These are phyloP conservation scores for Claviceps sorghi DNA, from an alignment of 2,329 filamentous ascomycete species.

Conservation along the genomic window DNA sequence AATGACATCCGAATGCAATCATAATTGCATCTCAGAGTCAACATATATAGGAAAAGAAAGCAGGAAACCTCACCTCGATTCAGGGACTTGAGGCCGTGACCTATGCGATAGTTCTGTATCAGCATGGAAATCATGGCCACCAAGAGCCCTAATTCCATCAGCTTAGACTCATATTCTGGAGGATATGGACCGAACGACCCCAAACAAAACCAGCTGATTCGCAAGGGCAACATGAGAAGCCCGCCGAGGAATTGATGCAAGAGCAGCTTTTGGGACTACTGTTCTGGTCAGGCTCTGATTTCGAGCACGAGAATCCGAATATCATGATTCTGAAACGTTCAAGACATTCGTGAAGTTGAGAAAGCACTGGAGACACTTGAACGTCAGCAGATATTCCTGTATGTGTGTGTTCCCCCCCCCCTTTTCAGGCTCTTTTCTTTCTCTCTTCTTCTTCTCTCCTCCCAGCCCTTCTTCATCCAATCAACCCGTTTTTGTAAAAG, in stretches of 20 bases:
- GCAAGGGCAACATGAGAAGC: background rate
- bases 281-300: conserved; percentile 13
- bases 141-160: background rate
- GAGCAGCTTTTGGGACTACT: conserved; percentile 9
- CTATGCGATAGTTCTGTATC: too few relatives aligned
- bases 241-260: too few relatives aligned
- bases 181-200: background rate
- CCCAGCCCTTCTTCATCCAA: background rate
- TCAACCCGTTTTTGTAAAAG: too few relatives aligned
- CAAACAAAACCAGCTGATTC: background rate
- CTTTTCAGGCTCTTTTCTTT: background rate
- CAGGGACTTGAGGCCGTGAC: too few relatives aligned
- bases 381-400: background rate
- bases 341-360: background rate
- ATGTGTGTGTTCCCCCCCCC: background rate
- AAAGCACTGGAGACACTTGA: background rate
- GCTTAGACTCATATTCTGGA: background rate
- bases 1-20: too few relatives aligned
- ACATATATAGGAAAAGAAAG: too few relatives aligned
- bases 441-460: background rate
- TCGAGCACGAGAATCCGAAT: conserved; percentile 7
- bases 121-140: background rate
- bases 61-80: too few relatives aligned
- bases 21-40: too few relatives aligned
- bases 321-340: conserved; percentile 8